Evolutionary conservation across 345 rosid genomes (phyloP).

Genomic region (Gossypium anomalum): DNA sequence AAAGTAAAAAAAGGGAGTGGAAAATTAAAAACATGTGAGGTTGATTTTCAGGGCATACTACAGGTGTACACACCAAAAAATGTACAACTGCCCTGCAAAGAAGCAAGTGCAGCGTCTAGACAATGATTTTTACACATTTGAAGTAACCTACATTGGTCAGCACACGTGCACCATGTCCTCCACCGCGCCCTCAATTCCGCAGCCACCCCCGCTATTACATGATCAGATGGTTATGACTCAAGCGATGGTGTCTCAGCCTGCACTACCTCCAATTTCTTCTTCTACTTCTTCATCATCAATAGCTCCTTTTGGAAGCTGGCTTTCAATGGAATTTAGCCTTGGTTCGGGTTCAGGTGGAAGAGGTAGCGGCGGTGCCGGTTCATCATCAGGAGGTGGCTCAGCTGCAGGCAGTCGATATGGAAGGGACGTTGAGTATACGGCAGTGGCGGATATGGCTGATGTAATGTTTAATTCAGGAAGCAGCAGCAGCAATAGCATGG

Average conservation of each 20-base stretch:
- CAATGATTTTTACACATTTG: slow-evolving; percentile 52
- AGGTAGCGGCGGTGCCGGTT: slow-evolving; percentile 12
- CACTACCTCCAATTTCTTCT: slow-evolving; percentile 7
- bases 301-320: slow-evolving; percentile 20
- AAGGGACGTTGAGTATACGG: slow-evolving; percentile 28
- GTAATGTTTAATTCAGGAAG: slow-evolving; percentile 58
- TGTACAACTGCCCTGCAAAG: slow-evolving; percentile 80
- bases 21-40: slow-evolving; percentile 3
- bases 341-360: slow-evolving; percentile 9
- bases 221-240: slow-evolving; percentile 6
- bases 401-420: slow-evolving; percentile 20
- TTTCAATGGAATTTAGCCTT: slow-evolving; percentile 30
- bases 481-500: slow-evolving; percentile 56
- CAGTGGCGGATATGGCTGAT: slow-evolving; percentile 53
- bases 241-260: slow-evolving; percentile 4
- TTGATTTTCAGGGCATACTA: slow-evolving; percentile 56
- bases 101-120: slow-evolving; percentile 82
- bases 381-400: slow-evolving; percentile 26
- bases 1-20: background rate
- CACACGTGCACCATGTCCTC: slow-evolving; percentile 76
- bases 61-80: slow-evolving; percentile 78
- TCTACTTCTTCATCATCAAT: background rate
- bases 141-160: slow-evolving; percentile 53
- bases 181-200: slow-evolving; percentile 42
- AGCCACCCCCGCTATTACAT: background rate